Conservation (phyloP, 2,329 filamentous ascomycete species). For the Emergomyces pasteurianus region DNA sequence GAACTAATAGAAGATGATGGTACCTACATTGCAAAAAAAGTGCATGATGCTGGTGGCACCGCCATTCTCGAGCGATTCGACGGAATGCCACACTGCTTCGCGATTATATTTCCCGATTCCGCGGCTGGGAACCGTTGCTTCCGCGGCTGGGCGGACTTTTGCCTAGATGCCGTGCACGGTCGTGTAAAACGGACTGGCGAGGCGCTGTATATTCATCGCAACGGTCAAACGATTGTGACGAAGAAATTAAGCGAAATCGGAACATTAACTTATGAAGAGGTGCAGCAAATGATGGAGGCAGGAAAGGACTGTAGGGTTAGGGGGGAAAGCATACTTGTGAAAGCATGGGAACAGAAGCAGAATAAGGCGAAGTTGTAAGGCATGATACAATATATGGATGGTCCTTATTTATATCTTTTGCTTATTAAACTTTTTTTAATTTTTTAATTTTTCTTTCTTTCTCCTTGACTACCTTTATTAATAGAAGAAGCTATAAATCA, state of each 20-base stretch:
- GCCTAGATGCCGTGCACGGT: conserved; percentile 21
- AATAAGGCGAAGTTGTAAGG: conserved; percentile 18
- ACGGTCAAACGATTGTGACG: conserved; percentile 16
- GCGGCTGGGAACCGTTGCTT: conserved; percentile 42
- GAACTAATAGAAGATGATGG: conserved; percentile 32
- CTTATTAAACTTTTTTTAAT: no score
- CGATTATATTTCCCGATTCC: conserved; percentile 41
- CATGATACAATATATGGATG: neutral
- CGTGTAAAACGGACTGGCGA: conserved; percentile 14
- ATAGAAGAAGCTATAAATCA: neutral
- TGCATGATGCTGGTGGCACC: conserved; percentile 26
- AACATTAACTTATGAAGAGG: conserved; percentile 26
- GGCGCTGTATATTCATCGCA: conserved; percentile 22
- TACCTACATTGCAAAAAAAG: conserved; percentile 27
- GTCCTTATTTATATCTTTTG: no score
- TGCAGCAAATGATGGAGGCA: conserved; percentile 18
- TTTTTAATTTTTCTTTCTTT: neutral
- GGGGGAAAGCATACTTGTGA: conserved; percentile 24
- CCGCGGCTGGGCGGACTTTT: conserved; percentile 45
- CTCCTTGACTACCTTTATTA: neutral
- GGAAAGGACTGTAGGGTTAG: conserved; percentile 22
- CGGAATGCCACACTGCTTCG: conserved; percentile 42
- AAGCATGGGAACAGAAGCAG: conserved; percentile 18
- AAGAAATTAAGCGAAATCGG: conserved; percentile 24
- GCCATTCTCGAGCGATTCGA: conserved; percentile 32